Evolutionary conservation across 768 basidiomycete species (phyloP).

Genomic region (Russula sp.): DNA sequence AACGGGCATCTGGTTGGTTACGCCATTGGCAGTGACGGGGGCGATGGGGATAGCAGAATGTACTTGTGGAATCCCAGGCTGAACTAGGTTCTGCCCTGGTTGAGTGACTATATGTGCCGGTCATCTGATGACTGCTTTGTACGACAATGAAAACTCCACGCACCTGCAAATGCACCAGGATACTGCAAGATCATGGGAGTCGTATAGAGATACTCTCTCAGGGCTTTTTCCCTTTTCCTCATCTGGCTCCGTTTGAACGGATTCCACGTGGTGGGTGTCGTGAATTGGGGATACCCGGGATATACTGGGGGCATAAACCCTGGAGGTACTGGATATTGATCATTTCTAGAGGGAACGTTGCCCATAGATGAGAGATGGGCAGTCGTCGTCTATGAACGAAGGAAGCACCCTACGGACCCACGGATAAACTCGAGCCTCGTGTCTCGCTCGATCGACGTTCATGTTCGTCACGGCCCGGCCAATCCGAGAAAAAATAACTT

Average conservation of each 20-base stretch:
- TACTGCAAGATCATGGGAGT: constrained; percentile 29
- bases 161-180: constrained; percentile 22
- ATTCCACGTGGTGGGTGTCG: constrained; percentile 22
- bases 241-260: constrained; percentile 24
- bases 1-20: background rate
- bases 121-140: background rate
- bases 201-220: constrained; percentile 27
- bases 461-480: constrained; percentile 11
- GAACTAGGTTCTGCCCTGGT: constrained; percentile 22
- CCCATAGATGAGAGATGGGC: constrained; percentile 17
- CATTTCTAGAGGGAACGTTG: constrained; percentile 22
- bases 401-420: background rate
- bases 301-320: constrained; percentile 19
- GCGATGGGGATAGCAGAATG: constrained; percentile 14
- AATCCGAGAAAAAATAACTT: constrained; percentile 5
- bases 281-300: constrained; percentile 8
- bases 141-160: background rate
- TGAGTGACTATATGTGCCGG: constrained; percentile 9
- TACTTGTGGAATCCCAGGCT: constrained; percentile 17
- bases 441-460: background rate
- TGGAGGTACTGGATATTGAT: constrained; percentile 18
- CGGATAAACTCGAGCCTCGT: background rate
- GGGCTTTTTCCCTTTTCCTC: constrained; percentile 24
- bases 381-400: background rate
- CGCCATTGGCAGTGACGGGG: constrained; percentile 3